A percentile compares a stretch with the other conserved stretches of the same genome.
These are phyloP conservation scores for Colletotrichum sp. DNA, from an alignment of 2,329 filamentous ascomycete species.

Conservation along the genomic window DNA sequence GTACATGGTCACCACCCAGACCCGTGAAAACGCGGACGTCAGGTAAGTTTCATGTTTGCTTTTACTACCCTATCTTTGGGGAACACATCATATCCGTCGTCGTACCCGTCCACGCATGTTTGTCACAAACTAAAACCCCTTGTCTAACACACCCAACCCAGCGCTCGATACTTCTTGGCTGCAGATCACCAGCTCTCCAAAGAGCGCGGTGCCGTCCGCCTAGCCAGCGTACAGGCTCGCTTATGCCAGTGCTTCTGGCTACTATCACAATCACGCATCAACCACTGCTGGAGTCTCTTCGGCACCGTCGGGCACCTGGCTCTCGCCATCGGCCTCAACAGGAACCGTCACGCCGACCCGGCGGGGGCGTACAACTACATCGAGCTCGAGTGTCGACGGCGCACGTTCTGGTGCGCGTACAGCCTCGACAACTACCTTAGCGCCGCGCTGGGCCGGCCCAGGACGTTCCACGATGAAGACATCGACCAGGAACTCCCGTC, in stretches of 20 bases:
- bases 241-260: constrained; percentile 49
- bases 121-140: not conserved
- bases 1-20: constrained; percentile 31
- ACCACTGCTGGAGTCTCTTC: constrained; percentile 52
- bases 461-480: constrained; percentile 68
- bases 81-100: not conserved
- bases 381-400: constrained; percentile 42
- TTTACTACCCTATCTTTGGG: not conserved
- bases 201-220: constrained; percentile 41
- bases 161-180: constrained; percentile 35
- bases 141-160: constrained; percentile 6
- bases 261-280: constrained; percentile 48
- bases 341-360: constrained; percentile 29
- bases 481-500: constrained; percentile 66
- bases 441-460: constrained; percentile 64
- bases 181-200: constrained; percentile 42
- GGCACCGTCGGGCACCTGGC: constrained; percentile 45
- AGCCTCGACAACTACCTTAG: constrained; percentile 69
- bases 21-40: constrained; percentile 8
- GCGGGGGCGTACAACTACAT: constrained; percentile 32
- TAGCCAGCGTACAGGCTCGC: constrained; percentile 46
- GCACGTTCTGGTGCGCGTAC: constrained; percentile 69
- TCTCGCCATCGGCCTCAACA: constrained; percentile 44
- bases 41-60: constrained; percentile 2
- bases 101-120: not conserved